Evolutionary conservation across 179 eudicot genomes (phyloP), one percentile per base, ranked within the genome.

Genomic region (Beta lomatogona): DNA sequence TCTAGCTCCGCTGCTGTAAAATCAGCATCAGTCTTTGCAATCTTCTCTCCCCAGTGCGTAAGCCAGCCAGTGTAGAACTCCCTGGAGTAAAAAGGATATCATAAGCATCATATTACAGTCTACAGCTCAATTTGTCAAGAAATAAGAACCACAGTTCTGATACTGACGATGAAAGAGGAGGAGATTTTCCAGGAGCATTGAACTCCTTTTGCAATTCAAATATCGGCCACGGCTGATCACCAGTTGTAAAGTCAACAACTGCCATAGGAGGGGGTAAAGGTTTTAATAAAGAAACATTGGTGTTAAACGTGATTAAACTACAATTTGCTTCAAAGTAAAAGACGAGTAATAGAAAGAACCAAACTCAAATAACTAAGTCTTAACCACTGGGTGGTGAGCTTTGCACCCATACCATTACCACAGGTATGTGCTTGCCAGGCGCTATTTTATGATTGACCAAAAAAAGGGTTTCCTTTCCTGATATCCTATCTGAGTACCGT

Each of bases 21-120:
- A 77, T 76, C 82, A 65, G 97, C 99, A 87, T 84, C 90, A 57
- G 99, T 95, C 77, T 81, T 90, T 22, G 94, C 98, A 82, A 85
- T 84, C 50, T 90, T 84, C 82, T 95, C 99, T 77, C 98, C 98
- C 99, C 99, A 94, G 65, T 95, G 98, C 45, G 99, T 94, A 79
- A 95, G 99, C 99, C 99, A 95, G 76, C 99, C 99, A n/a, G 99
- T 92, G 77, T 95, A 95, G 76, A 95, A 95, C 80, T 95, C 99
- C 52, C 99, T 95, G 88, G 60, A 86, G 78, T 9, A 72, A 81
- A 60, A 81, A 55, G 84, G 88, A 75, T 60, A 59, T 45, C 54
- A 78, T 80, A 53, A 86, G 82, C 78, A 85, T 75, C 77, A 78
- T 58, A 70, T 67, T 75, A 61, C n/a, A n/a, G n/a, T n/a, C n/a